Evolutionary conservation across 2,329 filamentous ascomycete genomes (phyloP).

Genomic region (Botrytis elliptica): DNA sequence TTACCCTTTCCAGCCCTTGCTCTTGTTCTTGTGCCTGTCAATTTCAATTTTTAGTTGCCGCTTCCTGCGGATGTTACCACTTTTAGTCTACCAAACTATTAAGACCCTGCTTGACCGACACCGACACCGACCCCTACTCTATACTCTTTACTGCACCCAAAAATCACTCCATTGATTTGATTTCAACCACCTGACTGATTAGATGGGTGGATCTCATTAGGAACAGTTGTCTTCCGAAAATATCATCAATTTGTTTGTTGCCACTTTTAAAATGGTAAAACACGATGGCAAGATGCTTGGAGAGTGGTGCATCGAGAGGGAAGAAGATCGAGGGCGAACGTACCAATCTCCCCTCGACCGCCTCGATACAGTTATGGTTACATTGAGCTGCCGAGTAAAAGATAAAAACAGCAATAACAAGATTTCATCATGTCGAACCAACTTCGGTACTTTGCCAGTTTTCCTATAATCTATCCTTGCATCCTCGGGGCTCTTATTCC

Average conservation of each 20-base stretch:
- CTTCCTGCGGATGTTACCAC: slow-evolving; percentile 21
- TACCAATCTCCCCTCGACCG: not conserved
- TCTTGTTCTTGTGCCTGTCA: slow-evolving; percentile 8
- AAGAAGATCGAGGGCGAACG: not conserved
- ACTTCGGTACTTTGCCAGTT: slow-evolving; percentile 1
- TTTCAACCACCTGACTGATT: slow-evolving; percentile 4
- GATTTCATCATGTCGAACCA: not conserved
- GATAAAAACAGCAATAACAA: not conserved
- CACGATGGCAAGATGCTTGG: not conserved
- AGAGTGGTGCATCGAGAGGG: not conserved
- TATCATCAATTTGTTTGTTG: not conserved
- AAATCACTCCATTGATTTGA: not conserved
- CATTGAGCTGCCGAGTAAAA: not conserved
- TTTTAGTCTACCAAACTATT: slow-evolving; percentile 3
- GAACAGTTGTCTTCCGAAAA: not conserved
- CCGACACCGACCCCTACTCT: not conserved
- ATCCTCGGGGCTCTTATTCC: not conserved
- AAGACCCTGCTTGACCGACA: not conserved
- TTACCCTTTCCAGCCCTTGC: not conserved
- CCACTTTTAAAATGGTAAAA: not conserved
- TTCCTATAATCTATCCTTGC: not conserved
- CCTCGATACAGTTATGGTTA: not conserved
- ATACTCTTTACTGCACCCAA: not conserved
- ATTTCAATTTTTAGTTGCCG: slow-evolving; percentile 19
- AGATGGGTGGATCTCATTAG: not conserved